Evolutionary conservation across 2,329 filamentous ascomycete genomes (phyloP), one percentile per base, ranked within the genome.

Genomic region (Colletotrichum orchidophilum): DNA sequence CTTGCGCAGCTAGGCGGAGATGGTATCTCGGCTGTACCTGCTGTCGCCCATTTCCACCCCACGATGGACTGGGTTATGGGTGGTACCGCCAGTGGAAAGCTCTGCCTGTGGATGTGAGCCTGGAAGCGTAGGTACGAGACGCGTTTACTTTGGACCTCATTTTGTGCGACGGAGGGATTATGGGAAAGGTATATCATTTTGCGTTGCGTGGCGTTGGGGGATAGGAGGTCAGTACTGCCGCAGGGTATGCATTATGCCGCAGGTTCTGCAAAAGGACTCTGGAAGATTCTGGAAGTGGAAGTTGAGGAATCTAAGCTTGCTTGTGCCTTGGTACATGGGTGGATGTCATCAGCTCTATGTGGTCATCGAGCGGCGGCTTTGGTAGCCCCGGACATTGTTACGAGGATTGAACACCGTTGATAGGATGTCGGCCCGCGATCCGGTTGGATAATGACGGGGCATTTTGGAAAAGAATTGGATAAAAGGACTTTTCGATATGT

Each of bases 1-100:
- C 83, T 99, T 4, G 96, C 94, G 0, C 96, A 98, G 80, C 81
- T 97, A 0, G 94, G 92, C 1, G 94, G 95, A 0, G 94, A 97
- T 0, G 94, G 93, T 0, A 97, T 99, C 75, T 97, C 95, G 1
- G 96, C 96, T 7, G 96, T 99, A 4, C 96, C 96, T 3, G 94
- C 96, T 0, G 96, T 97, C 0, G 93, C 95, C 0, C 93, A 95
- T 60, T 96, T 98, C 76, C 96, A 99, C 80, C 93, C 94, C 0
- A 93, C 89, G 0, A 86, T 90, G 80, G 93, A 98, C 78, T 99
- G 96, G 96, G 92, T 99, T 42, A 95, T 93, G 0, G 96, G 93
- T 2, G 96, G 95, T 0, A 98, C 93, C 0, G 94, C 93, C 0
- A 97, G 94, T 78, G 96, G 96, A 2, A 98, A 98, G 82, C 81